Conservation (phyloP, 176 grass and related monocot genomes). For the Elaeis guineensis region DNA sequence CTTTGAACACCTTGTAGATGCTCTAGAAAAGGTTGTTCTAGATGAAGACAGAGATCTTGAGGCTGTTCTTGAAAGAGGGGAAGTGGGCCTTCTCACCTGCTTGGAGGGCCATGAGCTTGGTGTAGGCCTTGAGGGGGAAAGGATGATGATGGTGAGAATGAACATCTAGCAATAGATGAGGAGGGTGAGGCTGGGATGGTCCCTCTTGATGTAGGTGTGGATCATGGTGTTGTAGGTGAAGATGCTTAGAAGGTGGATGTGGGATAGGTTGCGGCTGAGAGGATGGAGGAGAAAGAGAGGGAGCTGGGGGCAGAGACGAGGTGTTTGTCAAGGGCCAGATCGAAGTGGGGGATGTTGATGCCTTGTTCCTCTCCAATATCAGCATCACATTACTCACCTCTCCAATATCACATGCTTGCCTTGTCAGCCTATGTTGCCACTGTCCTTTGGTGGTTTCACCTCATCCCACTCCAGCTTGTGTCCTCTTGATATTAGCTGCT, state of each 20-base stretch:
- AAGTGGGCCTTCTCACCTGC: conserved; percentile 53
- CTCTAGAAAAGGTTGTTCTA: conserved; percentile 59
- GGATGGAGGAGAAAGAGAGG: conserved; percentile 26
- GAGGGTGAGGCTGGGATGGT: conserved; percentile 39
- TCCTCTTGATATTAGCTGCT: too few relatives aligned
- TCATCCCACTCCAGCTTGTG: too few relatives aligned
- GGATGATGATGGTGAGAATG: conserved; percentile 37
- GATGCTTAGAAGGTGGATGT: conserved; percentile 25
- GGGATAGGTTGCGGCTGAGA: conserved; percentile 44
- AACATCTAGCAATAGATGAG: conserved; percentile 39
- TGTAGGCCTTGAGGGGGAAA: conserved; percentile 60
- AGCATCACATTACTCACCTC: too few relatives aligned
- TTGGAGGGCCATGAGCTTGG: conserved; percentile 55
- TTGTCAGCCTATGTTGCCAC: too few relatives aligned
- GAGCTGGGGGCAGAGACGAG: conserved; percentile 57
- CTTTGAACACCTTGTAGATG: conserved; percentile 64
- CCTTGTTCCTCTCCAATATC: not conserved
- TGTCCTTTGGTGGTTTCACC: too few relatives aligned
- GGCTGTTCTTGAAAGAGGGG: conserved; percentile 44
- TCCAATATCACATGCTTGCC: too few relatives aligned
- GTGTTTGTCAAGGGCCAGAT: conserved; percentile 58
- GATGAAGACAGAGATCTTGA: conserved; percentile 44
- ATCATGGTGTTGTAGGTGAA: conserved; percentile 81
- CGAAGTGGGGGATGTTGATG: conserved; percentile 27
- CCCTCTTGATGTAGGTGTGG: conserved; percentile 46